Percentiles rank a stretch among this genome's conserved stretches.
Evolutionary conservation across 2,329 filamentous ascomycete species (phyloP).

Genomic region (Epichloe sp.): DNA sequence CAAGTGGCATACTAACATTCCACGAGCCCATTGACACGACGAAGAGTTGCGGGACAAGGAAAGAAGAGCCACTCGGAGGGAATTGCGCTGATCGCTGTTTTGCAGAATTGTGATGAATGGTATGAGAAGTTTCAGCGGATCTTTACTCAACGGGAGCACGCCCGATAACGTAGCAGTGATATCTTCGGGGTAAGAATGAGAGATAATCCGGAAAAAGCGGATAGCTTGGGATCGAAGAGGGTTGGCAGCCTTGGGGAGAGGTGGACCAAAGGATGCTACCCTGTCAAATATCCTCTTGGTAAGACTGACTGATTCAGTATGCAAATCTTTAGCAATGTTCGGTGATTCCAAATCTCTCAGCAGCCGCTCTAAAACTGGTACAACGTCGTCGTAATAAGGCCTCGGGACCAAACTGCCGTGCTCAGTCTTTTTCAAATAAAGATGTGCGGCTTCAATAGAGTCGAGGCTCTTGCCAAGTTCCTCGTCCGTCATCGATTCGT

Average conservation of each 20-base stretch:
- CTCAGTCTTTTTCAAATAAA: conserved; percentile 1
- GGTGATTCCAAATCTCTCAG: conserved; percentile 3
- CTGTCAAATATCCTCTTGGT: conserved; percentile 10
- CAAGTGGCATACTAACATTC: conserved; percentile 7
- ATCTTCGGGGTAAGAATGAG: conserved; percentile 8
- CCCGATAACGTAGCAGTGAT: conserved; percentile 11
- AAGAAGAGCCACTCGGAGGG: conserved; percentile 5
- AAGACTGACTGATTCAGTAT: conserved; percentile 1
- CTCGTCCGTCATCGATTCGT: neutral
- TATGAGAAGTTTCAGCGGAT: conserved; percentile 8
- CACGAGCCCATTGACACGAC: conserved; percentile 7
- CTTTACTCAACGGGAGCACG: conserved; percentile 11
- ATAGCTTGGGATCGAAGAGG: conserved; percentile 10
- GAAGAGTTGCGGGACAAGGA: conserved; percentile 6
- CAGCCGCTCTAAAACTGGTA: conserved; percentile 5
- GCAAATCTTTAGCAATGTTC: neutral
- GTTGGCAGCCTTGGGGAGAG: conserved; percentile 6
- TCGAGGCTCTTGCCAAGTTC: neutral
- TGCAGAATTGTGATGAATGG: conserved; percentile 1
- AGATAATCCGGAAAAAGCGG: conserved; percentile 13
- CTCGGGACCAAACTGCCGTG: neutral
- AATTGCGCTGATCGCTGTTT: conserved; percentile 3
- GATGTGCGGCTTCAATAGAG: conserved; percentile 1
- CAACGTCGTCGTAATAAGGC: conserved; percentile 5
- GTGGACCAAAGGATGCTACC: conserved; percentile 7